phyloP scores from a whole-genome alignment of 805 yeast genomes.

The Saturnispora halmiae region DNA sequence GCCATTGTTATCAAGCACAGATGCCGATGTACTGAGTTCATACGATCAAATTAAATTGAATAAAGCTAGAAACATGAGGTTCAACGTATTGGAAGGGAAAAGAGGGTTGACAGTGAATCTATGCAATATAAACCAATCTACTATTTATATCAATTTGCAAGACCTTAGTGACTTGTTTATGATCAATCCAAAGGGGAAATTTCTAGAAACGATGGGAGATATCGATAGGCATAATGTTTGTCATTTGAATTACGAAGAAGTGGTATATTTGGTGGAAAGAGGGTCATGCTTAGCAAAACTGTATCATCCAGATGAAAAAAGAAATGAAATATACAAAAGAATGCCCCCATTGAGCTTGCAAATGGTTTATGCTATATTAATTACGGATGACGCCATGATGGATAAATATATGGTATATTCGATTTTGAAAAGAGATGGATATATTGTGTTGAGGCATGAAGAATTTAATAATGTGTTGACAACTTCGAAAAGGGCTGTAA shows the following conservation, averaged over 20 bases:
- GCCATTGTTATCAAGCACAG: conserved; percentile 32
- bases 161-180: conserved; percentile 23
- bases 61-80: conserved; percentile 63
- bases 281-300: conserved; percentile 41
- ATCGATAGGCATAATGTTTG: conserved; percentile 39
- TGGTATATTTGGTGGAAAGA: conserved; percentile 70
- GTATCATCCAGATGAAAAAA: conserved; percentile 17
- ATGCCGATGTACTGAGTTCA: conserved; percentile 10
- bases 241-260: conserved; percentile 55
- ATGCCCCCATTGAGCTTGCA: conserved; percentile 46
- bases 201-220: conserved; percentile 62
- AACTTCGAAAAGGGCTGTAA: neutral
- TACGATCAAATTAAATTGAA: conserved; percentile 32
- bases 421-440: conserved; percentile 70
- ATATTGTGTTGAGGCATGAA: conserved; percentile 39
- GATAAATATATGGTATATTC: conserved; percentile 62
- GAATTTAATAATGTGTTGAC: conserved; percentile 10
- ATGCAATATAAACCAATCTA: conserved; percentile 21
- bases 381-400: conserved; percentile 30
- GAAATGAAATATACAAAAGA: conserved; percentile 23
- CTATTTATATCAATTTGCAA: conserved; percentile 18
- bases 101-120: conserved; percentile 34
- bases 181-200: conserved; percentile 56
- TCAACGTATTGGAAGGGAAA: conserved; percentile 44
- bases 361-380: conserved; percentile 48